phyloP scores from a whole-genome alignment of 345 rosid species.

The Isatis tinctoria region DNA sequence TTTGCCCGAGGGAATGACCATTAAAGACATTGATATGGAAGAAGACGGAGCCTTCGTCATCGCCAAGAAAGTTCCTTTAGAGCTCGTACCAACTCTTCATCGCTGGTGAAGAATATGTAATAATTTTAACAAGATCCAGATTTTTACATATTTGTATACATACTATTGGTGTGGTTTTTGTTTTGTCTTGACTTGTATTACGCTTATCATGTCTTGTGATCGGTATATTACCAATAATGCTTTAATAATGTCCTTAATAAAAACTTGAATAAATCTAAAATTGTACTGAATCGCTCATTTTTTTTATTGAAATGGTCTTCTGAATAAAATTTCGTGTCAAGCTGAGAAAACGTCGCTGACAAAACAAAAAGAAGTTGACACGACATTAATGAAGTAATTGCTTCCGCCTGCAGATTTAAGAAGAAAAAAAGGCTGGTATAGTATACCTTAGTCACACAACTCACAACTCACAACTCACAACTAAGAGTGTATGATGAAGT shows the following conservation, averaged over 20 bases:
- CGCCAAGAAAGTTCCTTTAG: constrained; percentile 25
- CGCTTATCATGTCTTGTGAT: background rate
- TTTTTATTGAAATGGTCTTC: background rate
- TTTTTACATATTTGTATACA: background rate
- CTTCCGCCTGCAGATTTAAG: background rate
- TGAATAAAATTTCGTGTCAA: background rate
- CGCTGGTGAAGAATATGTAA: constrained; percentile 7
- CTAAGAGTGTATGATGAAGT: background rate
- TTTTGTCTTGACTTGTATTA: background rate
- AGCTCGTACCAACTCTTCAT: constrained; percentile 17
- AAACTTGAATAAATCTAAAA: background rate
- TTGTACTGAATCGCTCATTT: background rate
- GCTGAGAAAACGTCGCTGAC: background rate
- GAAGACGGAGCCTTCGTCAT: constrained; percentile 21
- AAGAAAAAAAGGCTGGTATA: background rate
- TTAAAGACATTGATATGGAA: constrained; percentile 22
- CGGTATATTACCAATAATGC: background rate
- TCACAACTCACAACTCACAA: background rate
- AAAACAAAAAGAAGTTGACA: background rate
- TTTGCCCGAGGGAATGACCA: constrained; percentile 13
- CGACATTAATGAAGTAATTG: background rate
- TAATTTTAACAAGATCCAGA: background rate
- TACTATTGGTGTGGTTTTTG: background rate
- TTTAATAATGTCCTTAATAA: background rate
- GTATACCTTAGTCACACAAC: background rate